phyloP scores from a whole-genome alignment of 352 stramenopile genomes.

The Elongisporangium prolatum region DNA sequence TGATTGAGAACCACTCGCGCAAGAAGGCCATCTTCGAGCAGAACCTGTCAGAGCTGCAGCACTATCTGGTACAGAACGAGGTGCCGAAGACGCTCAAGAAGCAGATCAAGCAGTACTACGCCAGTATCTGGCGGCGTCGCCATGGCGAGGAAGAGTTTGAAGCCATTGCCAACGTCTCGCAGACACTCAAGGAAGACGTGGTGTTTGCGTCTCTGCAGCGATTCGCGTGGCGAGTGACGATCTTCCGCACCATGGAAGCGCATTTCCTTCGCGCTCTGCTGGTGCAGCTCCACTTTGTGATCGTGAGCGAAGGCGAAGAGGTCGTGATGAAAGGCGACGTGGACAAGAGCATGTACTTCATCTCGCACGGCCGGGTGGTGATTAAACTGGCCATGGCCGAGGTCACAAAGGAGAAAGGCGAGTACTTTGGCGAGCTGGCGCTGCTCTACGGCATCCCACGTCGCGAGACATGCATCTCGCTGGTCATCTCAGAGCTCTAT shows the following conservation, averaged over 20 bases:
- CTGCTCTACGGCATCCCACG: slow-evolving; percentile 56
- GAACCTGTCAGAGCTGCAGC: slow-evolving; percentile 54
- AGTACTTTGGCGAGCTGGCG: slow-evolving; percentile 57
- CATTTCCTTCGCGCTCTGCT: slow-evolving; percentile 59
- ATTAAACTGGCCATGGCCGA: slow-evolving; percentile 51
- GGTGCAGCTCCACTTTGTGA: slow-evolving; percentile 48
- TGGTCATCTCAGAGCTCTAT: slow-evolving; percentile 60
- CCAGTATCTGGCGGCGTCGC: slow-evolving; percentile 45
- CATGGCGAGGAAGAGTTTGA: slow-evolving; percentile 52
- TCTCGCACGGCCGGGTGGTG: slow-evolving; percentile 48
- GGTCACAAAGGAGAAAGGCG: slow-evolving; percentile 40
- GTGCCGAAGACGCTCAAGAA: slow-evolving; percentile 60
- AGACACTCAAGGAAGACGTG: slow-evolving; percentile 52
- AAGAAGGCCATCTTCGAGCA: slow-evolving; percentile 60
- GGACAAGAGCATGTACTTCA: slow-evolving; percentile 80
- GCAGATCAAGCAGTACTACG: slow-evolving; percentile 73
- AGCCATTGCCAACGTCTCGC: slow-evolving; percentile 39
- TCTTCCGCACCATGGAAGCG: slow-evolving; percentile 48
- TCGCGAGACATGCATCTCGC: slow-evolving; percentile 56
- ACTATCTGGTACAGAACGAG: slow-evolving; percentile 66
- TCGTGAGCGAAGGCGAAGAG: slow-evolving; percentile 61
- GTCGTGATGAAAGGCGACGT: slow-evolving; percentile 71
- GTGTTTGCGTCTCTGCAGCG: slow-evolving; percentile 42
- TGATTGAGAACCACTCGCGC: slow-evolving; percentile 39
- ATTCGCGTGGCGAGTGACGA: slow-evolving; percentile 45